Evolutionary conservation across 805 yeast genomes (phyloP), one percentile per base, ranked within the genome.

Genomic region (Ogataea nakhonphanomensis): DNA sequence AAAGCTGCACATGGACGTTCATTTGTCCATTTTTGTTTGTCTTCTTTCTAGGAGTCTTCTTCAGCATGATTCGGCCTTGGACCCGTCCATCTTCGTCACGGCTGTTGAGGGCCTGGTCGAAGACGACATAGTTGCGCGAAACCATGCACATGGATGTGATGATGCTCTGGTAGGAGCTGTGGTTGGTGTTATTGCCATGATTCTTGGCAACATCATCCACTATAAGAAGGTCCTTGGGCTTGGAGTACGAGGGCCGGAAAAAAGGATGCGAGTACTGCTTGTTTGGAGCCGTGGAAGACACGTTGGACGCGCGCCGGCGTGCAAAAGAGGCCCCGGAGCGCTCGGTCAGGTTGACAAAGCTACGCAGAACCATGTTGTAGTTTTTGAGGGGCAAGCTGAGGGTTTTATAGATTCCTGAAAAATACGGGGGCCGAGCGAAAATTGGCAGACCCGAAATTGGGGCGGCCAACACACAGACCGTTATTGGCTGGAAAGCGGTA

Each of bases 221-320:
- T 3, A 46, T 41, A 4, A 49, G 40, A 12, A 64, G 25, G 13
- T 59, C 65, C 23, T 53, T 51, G 24, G 61, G 60, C 9, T 51
- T 48, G 12, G 51, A 45, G 44, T 64, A 64, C 7, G 63, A 58
- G 4, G 69, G 69, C 15, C 58, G 55, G 50, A 64, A 64, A 45
- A 64, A 63, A 11, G 65, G 61, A 27, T 58, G 65, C 3, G 48
- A 33, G 21, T 48, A 36, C 9, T 15, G 41, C 37, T 10, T 30
- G 24, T 8, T 10, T 8, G 44, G 38, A n/a, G 44, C 28, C 8
- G 43, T 26, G 2, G 45, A 41, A 30, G 40, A 43, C 24, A 35
- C 45, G 28, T 31, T 30, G 24, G 44, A 37, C 14, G 46, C 46
- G 25, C 43, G 31, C 32, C 46, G 41, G 9, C 39, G 33, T 11